These are phyloP conservation scores for Aspergillus intermedius DNA, from an alignment of 2,329 filamentous ascomycete species.

Conservation along the genomic window DNA sequence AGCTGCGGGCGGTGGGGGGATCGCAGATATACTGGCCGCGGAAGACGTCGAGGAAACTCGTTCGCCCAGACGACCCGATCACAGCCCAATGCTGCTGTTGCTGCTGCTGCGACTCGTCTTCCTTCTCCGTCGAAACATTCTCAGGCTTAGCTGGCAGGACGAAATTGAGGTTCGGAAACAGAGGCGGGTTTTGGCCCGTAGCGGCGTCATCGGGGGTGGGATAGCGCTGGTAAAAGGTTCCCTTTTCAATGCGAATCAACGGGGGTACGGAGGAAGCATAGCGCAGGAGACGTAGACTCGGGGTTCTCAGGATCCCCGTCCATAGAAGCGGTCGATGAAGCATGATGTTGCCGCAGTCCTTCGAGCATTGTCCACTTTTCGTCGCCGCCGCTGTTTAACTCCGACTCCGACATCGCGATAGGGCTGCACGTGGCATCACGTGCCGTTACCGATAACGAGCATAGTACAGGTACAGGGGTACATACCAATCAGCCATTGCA, in stretches of 20 bases:
- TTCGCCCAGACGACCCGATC: constrained; percentile 73
- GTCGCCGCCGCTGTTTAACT: background rate
- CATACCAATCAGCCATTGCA: background rate
- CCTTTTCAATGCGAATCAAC: constrained; percentile 67
- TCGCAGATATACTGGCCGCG: constrained; percentile 68
- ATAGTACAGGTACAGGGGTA: background rate
- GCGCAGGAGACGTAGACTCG: background rate
- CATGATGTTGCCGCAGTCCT: constrained; percentile 14
- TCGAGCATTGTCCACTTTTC: too few species aligned
- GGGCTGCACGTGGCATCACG: background rate
- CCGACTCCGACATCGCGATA: background rate
- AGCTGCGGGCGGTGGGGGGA: constrained; percentile 69
- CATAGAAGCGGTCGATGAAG: constrained; percentile 19
- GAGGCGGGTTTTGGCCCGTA: constrained; percentile 56
- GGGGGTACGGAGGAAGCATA: constrained; percentile 33
- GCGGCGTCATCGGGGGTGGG: constrained; percentile 46
- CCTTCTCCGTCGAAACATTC: background rate
- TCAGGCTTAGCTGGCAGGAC: constrained; percentile 51
- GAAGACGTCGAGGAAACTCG: constrained; percentile 73
- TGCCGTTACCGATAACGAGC: background rate
- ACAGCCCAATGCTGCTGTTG: constrained; percentile 70
- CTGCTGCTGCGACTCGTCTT: constrained; percentile 26
- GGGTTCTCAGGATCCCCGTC: constrained; percentile 7
- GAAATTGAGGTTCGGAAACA: constrained; percentile 68
- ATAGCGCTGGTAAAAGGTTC: constrained; percentile 75